Conservation (phyloP, 2,329 filamentous ascomycete genomes). For the Cercospora zeae-maydis region DNA sequence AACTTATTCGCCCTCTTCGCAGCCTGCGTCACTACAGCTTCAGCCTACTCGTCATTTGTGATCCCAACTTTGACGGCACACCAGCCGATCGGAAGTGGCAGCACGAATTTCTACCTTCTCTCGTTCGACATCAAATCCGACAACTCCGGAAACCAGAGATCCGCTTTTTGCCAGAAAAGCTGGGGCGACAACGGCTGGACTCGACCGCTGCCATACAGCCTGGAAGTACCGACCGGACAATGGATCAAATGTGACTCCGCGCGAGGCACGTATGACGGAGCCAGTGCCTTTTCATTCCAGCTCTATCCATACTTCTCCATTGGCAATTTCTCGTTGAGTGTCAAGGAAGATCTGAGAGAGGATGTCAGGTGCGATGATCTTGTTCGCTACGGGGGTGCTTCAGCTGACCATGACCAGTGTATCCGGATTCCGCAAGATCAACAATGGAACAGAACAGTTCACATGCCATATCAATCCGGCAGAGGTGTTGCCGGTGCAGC, state of each 20-base stretch:
- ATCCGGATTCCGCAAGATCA: not conserved
- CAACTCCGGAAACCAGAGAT: conserved; percentile 13
- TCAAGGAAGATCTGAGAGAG: conserved; percentile 24
- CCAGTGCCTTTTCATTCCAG: conserved; percentile 27
- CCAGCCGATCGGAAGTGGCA: conserved; percentile 30
- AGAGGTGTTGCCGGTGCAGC: conserved; percentile 21
- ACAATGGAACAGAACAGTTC: conserved; percentile 8
- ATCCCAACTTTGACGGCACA: conserved; percentile 23
- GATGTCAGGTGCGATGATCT: conserved; percentile 11
- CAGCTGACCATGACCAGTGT: conserved; percentile 1
- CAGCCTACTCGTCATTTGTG: conserved; percentile 10
- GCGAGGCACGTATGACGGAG: conserved; percentile 12
- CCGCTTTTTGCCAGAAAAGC: conserved; percentile 23
- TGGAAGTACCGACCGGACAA: conserved; percentile 23
- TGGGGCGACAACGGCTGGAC: conserved; percentile 29
- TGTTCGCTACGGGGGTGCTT: not conserved
- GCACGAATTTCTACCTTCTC: conserved; percentile 30
- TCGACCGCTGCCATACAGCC: conserved; percentile 15
- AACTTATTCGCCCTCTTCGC: not conserved
- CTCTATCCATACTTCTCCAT: conserved; percentile 29
- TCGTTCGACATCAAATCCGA: conserved; percentile 25
- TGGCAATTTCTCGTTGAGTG: conserved; percentile 28
- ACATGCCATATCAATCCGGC: conserved; percentile 25
- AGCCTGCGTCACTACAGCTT: not conserved
- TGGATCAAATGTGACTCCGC: conserved; percentile 27